Base-by-base conservation (phyloP, 108 stramenopile genomes). In the Skeletonema grethae region DNA sequence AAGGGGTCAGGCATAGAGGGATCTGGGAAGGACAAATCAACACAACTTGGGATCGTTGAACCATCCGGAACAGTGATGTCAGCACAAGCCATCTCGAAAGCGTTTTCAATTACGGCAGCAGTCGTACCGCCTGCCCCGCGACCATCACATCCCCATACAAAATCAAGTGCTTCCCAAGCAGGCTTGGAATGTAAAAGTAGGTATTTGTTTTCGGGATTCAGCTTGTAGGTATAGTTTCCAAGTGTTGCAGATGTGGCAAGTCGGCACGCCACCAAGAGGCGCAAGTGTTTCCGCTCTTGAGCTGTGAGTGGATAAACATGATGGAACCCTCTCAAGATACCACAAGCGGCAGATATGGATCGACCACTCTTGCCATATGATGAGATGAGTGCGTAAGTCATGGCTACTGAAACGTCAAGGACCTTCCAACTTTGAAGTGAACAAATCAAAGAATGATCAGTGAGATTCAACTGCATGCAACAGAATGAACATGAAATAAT, bases 331-430 rank as follows among this genome's bases (percentile, higher is more conserved):
- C 92, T 82, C 57, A 96, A 68, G 36, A 93, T 24, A 20, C 90
- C 90, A 60, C 89, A 88, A 16, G 93, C 92, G 15, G 93, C 92
- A 18, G 93, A 87, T 48, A 93, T 77, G 11, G 77, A 70, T 53
- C 89, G 69, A 45, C 82, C 63, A 1, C 57, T 53, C 73, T 92
- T 96, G 9, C 88, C 91, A 60, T 88, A 91, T 11, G 79, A 70
- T n/a, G 86, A 79, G 28, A 96, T 57, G 73, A 93, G 82, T 10
- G 91, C 84, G 82, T 96, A 96, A 0, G 93, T 88, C 90, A 95
- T 90, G 61, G 92, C 92, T 1, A 91, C 83, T 35, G 92, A 66
- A 35, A 93, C 63, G 71, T 96, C 96, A 56, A 90, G 67, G 22
- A 95, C 86, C 74, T 87, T 77, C 96, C 96, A 96, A 73, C 91